phyloP scores from a whole-genome alignment of 176 grass and related monocot species.

The Rhynchospora tenuis region DNA sequence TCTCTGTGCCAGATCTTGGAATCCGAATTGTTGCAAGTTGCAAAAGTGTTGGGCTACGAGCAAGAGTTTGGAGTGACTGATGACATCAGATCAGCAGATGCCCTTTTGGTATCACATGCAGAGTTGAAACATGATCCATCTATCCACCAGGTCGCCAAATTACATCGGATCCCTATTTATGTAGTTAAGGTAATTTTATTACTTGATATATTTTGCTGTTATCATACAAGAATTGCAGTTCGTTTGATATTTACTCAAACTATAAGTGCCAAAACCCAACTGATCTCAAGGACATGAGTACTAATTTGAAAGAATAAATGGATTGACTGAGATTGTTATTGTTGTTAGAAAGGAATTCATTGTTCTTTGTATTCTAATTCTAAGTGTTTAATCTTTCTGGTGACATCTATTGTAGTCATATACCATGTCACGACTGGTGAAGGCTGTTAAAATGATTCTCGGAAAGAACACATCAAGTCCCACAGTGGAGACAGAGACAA shows the following conservation, averaged over 20 bases:
- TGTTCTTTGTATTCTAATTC: not conserved
- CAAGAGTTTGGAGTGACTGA: constrained; percentile 76
- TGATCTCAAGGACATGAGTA: not conserved
- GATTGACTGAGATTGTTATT: not conserved
- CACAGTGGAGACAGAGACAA: not conserved
- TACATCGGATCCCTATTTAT: constrained; percentile 76
- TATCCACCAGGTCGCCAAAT: constrained; percentile 76
- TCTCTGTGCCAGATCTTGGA: constrained; percentile 62
- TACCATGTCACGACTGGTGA: constrained; percentile 95
- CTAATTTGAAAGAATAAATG: not conserved
- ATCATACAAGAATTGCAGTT: not conserved
- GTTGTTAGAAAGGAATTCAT: not conserved
- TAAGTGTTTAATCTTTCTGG: not conserved
- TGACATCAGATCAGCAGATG: constrained; percentile 73
- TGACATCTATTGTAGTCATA: constrained; percentile 39
- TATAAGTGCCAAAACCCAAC: not conserved
- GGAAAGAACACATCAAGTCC: constrained; percentile 41
- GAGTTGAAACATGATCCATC: constrained; percentile 90
- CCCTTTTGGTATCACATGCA: constrained; percentile 78
- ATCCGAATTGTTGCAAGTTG: constrained; percentile 81
- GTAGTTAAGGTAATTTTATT: constrained; percentile 68
- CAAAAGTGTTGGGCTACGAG: constrained; percentile 85
- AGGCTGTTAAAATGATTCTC: constrained; percentile 95
- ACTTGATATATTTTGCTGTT: constrained; percentile 21
- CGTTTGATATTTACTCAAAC: not conserved